Evolutionary conservation across 768 basidiomycete genomes (phyloP), one percentile per base, ranked within the genome.

Genomic region (Cubamyces lactineus): DNA sequence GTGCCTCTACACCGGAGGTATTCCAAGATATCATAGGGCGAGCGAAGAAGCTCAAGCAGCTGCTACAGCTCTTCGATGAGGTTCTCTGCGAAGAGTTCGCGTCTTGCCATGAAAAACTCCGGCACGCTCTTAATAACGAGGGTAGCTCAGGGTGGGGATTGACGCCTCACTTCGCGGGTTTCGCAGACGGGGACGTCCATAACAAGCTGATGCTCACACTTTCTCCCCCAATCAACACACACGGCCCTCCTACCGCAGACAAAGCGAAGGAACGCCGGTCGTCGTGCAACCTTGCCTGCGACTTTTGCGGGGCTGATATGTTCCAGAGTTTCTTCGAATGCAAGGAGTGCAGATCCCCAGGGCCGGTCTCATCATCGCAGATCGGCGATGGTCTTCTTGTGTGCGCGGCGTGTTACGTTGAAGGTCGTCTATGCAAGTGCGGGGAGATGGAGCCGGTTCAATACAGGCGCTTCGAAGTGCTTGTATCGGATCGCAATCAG

Each of bases 281-380:
- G n/a, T 65, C 56, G 54, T 57, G 54, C 49, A 47, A 66, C 48
- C 41, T 77, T 83, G 39, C 75, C 68, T 94, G 92, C 68, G 91
- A 94, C 70, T 93, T 91, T 70, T 94, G 92, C 67, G 86, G 85
- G 17, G 84, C 83, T 2, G 92, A 94, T 68, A 83, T 94, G 61
- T 94, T 93, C 66, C 86, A 91, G 65, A 86, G 87, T 62, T 92
- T 86, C 71, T 89, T 94, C 64, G 86, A 89, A 70, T 94, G 92
- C 69, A 69, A 71, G 1, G 61, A 66, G 0, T 89, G 90, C 61
- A 21, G 47, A 4, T 19, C 28, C 13, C 39, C 34, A 4, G 48
- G 16, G 50, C 57, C 21, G 38, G 48, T 47, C 51, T 16, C 38
- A 24, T 11, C 47, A 39, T 45, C 21, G 28, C 53, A 55, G 53